phyloP scores from a whole-genome alignment of 306 rosid genomes.

The Pueraria montana region DNA sequence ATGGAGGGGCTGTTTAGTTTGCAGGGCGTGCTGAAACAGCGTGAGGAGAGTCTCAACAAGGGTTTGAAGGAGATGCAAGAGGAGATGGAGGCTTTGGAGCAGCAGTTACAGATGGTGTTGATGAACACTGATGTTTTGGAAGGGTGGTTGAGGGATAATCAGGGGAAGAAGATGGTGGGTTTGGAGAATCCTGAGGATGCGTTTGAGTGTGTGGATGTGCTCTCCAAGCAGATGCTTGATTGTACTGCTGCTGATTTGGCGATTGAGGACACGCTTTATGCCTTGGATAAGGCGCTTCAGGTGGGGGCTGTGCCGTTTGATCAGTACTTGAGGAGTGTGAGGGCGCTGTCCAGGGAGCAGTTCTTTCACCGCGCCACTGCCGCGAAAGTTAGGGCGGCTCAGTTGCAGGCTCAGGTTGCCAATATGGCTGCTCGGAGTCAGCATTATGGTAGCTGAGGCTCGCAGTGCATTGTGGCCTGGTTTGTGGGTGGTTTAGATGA shows the following conservation, averaged over 20 bases:
- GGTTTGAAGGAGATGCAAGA: constrained; percentile 84
- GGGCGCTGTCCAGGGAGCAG: constrained; percentile 88
- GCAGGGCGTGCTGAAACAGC: constrained; percentile 73
- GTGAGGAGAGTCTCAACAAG: constrained; percentile 64
- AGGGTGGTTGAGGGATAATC: constrained; percentile 82
- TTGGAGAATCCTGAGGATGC: constrained; percentile 64
- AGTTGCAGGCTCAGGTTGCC: constrained; percentile 93
- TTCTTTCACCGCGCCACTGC: constrained; percentile 82
- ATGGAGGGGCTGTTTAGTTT: constrained; percentile 76
- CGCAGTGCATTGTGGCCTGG: not conserved
- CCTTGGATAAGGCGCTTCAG: constrained; percentile 86
- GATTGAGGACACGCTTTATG: constrained; percentile 80
- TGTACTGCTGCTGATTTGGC: constrained; percentile 88
- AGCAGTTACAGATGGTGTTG: constrained; percentile 88
- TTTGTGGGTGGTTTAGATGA: not conserved
- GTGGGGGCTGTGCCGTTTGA: constrained; percentile 78
- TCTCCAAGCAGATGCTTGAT: constrained; percentile 87
- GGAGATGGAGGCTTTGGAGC: constrained; percentile 92
- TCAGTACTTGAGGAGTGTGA: constrained; percentile 86
- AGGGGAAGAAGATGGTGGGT: constrained; percentile 58
- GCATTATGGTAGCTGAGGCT: constrained; percentile 59
- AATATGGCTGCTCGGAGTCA: constrained; percentile 78
- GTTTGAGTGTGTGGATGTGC: constrained; percentile 72
- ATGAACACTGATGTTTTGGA: constrained; percentile 85
- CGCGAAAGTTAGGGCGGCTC: constrained; percentile 83